Conservation (phyloP, 306 rosid species). For the Oemleria cerasiformis region DNA sequence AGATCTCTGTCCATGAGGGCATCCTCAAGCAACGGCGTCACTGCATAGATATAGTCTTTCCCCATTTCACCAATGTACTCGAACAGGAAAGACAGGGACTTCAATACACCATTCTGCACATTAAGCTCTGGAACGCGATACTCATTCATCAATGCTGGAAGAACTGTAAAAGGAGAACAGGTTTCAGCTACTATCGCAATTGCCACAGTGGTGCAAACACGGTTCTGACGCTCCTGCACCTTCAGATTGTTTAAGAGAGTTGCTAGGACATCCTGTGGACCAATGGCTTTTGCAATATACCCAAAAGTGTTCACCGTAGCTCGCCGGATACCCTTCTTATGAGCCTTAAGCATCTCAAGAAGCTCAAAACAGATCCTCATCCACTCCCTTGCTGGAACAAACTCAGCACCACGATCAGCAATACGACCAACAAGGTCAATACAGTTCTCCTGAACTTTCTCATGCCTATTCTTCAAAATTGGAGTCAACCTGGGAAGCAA, state of each 20-base stretch:
- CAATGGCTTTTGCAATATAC: conserved; percentile 89
- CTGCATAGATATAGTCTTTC: conserved; percentile 91
- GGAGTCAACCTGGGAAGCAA: conserved; percentile 95
- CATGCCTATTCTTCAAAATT: conserved; percentile 92
- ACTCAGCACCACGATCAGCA: conserved; percentile 98
- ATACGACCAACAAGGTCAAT: conserved; percentile 92
- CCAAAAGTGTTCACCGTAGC: conserved; percentile 92
- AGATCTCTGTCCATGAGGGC: conserved; percentile 94
- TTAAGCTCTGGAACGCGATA: conserved; percentile 95
- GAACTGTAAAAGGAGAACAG: conserved; percentile 88
- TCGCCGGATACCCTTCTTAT: conserved; percentile 90
- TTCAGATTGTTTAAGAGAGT: conserved; percentile 79
- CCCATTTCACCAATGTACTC: conserved; percentile 99
- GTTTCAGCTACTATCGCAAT: conserved; percentile 95
- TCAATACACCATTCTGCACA: conserved; percentile 91
- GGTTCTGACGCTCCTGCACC: conserved; percentile 96
- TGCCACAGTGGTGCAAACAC: conserved; percentile 95
- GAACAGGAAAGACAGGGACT: conserved; percentile 87
- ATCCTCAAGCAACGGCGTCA: conserved; percentile 93
- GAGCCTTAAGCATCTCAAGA: conserved; percentile 98
- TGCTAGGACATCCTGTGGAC: conserved; percentile 91
- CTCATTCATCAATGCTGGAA: conserved; percentile 95
- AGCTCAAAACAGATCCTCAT: conserved; percentile 98
- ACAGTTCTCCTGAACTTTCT: conserved; percentile 96
- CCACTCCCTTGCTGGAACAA: conserved; percentile 96